These are phyloP conservation scores for Mytilinidion resinicola DNA, from an alignment of 495 filamentous ascomycete species.

Conservation along the genomic window DNA sequence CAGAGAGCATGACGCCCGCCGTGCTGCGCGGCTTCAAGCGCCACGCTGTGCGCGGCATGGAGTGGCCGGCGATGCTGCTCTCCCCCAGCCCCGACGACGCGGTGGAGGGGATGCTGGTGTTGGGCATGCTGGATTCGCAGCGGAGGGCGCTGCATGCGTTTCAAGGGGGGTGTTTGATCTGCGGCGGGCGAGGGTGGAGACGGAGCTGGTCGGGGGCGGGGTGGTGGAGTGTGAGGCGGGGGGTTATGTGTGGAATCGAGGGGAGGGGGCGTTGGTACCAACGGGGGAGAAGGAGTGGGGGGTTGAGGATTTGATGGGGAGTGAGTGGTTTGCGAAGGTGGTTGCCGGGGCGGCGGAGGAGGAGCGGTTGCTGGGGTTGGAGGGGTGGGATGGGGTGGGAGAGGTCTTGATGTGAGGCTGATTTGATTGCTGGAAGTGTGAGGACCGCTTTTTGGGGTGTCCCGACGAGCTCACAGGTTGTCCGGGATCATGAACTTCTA, in stretches of 20 bases:
- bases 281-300: neutral
- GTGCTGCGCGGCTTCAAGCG: neutral
- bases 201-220: neutral
- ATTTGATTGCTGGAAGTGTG: too few relatives aligned
- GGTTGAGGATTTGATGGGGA: neutral
- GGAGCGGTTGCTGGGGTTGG: neutral
- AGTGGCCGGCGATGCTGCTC: constrained; percentile 6
- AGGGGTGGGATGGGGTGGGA: too few relatives aligned
- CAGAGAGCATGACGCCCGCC: constrained; percentile 4
- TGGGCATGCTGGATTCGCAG: constrained; percentile 6
- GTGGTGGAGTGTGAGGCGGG: neutral
- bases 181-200: neutral
- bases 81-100: neutral
- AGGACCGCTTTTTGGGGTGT: too few relatives aligned
- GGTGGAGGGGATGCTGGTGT: constrained; percentile 4
- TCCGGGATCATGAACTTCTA: too few relatives aligned
- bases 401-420: too few relatives aligned
- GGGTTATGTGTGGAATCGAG: constrained; percentile 8
- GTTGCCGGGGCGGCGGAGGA: constrained; percentile 1
- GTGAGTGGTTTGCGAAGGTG: neutral
- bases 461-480: too few relatives aligned
- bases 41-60: neutral
- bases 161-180: constrained; percentile 8
- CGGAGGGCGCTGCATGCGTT: constrained; percentile 2
- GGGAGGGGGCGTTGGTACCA: neutral